phyloP scores from a whole-genome alignment of 1,139 yeast genomes.

The Pichia sp. region DNA sequence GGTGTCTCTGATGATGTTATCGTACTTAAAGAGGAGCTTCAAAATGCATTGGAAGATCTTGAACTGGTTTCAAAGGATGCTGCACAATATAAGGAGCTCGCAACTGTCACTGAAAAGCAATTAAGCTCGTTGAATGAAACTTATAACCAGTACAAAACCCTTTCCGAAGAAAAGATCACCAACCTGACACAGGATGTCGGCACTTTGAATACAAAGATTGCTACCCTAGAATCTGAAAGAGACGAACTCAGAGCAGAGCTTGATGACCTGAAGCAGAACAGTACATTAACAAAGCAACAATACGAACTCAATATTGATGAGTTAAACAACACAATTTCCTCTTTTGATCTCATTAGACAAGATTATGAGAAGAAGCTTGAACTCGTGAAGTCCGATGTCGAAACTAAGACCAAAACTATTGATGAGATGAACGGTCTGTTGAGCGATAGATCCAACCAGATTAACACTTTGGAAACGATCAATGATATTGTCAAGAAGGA shows the following conservation, averaged over 20 bases:
- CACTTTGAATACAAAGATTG: constrained; percentile 19
- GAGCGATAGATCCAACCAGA: constrained; percentile 43
- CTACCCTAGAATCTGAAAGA: constrained; percentile 28
- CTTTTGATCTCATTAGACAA: constrained; percentile 20
- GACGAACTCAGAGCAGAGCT: constrained; percentile 22
- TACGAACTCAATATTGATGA: constrained; percentile 32
- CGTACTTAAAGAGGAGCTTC: constrained; percentile 33
- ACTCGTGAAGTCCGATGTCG: constrained; percentile 15
- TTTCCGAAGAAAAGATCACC: constrained; percentile 17
- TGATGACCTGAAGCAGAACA: constrained; percentile 18
- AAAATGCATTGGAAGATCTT: constrained; percentile 37
- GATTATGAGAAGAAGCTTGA: constrained; percentile 21
- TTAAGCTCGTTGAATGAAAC: constrained; percentile 34
- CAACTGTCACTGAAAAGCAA: constrained; percentile 44
- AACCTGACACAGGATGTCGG: constrained; percentile 11
- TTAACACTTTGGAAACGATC: constrained; percentile 45
- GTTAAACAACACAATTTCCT: constrained; percentile 19
- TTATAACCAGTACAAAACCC: constrained; percentile 34
- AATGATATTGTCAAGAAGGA: constrained; percentile 40
- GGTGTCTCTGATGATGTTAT: constrained; percentile 31
- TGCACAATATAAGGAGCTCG: constrained; percentile 43
- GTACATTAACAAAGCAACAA: constrained; percentile 30
- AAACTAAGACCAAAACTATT: constrained; percentile 11
- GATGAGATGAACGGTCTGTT: constrained; percentile 36
- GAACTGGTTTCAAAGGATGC: constrained; percentile 41